Percentiles rank a stretch among this genome's conserved stretches.
These are phyloP conservation scores for Calycina marina DNA, from an alignment of 2,329 filamentous ascomycete genomes.

Conservation along the genomic window DNA sequence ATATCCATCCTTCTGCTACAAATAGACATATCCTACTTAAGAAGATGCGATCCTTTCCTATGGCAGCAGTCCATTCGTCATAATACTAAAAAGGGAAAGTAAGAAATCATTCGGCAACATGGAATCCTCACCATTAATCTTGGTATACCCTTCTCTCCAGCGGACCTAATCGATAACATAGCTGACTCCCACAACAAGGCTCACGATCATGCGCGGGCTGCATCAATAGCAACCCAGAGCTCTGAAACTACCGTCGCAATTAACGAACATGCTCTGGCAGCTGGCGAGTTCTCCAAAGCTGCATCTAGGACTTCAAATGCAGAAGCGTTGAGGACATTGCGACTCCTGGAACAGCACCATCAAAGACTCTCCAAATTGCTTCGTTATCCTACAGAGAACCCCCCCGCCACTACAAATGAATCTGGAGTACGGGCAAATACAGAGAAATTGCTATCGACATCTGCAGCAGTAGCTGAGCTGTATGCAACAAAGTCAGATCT, in stretches of 20 bases:
- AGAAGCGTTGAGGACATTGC: constrained; percentile 71
- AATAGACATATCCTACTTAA: too few relatives aligned
- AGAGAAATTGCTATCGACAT: constrained; percentile 20
- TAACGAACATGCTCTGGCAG: constrained; percentile 76
- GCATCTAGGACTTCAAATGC: constrained; percentile 52
- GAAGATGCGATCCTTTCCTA: too few relatives aligned
- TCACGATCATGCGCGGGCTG: constrained; percentile 78
- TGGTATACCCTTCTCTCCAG: constrained; percentile 30
- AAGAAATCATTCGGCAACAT: constrained; percentile 37
- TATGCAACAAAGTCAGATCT: constrained; percentile 20
- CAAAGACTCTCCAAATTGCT: constrained; percentile 69
- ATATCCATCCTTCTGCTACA: too few relatives aligned
- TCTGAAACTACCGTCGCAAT: constrained; percentile 67
- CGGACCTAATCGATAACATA: too few relatives aligned
- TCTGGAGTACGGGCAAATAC: constrained; percentile 15
- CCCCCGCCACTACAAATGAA: constrained; percentile 12
- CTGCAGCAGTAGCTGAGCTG: constrained; percentile 21
- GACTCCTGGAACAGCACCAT: constrained; percentile 79
- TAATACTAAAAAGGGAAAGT: too few relatives aligned
- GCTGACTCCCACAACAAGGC: too few relatives aligned
- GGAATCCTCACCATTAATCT: constrained; percentile 55
- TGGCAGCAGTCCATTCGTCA: too few relatives aligned
- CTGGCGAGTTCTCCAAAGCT: constrained; percentile 75
- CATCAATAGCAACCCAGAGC: constrained; percentile 54
- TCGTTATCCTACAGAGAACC: constrained; percentile 39